A percentile compares a stretch with the other conserved stretches of the same genome.
phyloP scores from a whole-genome alignment of 768 basidiomycete species.

The Symmetrospora coprosmae region DNA sequence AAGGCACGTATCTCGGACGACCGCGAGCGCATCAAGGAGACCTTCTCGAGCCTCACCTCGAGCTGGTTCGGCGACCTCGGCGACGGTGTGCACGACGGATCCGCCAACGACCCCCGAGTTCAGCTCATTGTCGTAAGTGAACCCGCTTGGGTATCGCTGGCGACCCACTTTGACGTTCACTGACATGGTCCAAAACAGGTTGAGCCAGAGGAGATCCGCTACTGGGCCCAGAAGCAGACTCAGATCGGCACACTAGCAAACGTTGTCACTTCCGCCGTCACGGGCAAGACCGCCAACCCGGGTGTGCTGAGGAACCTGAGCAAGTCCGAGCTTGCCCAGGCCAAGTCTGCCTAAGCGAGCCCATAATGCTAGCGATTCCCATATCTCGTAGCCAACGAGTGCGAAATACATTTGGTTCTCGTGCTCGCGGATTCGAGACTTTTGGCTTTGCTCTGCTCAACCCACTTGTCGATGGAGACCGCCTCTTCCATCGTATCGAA shows the following conservation, averaged over 20 bases:
- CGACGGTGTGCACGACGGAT: slow-evolving; percentile 72
- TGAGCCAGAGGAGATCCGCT: slow-evolving; percentile 46
- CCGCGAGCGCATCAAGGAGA: slow-evolving; percentile 25
- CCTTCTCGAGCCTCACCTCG: background rate
- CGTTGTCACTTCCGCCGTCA: slow-evolving; percentile 47
- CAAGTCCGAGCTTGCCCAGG: slow-evolving; percentile 48
- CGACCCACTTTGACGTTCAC: background rate
- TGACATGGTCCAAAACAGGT: background rate
- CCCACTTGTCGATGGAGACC: no score
- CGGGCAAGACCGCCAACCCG: slow-evolving; percentile 52
- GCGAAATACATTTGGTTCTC: no score
- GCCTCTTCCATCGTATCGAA: background rate
- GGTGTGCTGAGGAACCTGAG: slow-evolving; percentile 66
- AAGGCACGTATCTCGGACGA: slow-evolving; percentile 27
- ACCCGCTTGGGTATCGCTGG: background rate
- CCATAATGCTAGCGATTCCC: no score
- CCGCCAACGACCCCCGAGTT: slow-evolving; percentile 62
- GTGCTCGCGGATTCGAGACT: no score
- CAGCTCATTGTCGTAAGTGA: slow-evolving; percentile 53
- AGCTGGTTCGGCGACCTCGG: slow-evolving; percentile 71
- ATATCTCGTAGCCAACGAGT: no score
- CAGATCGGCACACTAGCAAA: slow-evolving; percentile 49
- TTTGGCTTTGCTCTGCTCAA: no score
- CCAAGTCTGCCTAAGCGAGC: slow-evolving; percentile 3
- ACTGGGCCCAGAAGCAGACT: slow-evolving; percentile 58